phyloP scores from a whole-genome alignment of 257 asterid species.

The Oldenlandia corymbosa region DNA sequence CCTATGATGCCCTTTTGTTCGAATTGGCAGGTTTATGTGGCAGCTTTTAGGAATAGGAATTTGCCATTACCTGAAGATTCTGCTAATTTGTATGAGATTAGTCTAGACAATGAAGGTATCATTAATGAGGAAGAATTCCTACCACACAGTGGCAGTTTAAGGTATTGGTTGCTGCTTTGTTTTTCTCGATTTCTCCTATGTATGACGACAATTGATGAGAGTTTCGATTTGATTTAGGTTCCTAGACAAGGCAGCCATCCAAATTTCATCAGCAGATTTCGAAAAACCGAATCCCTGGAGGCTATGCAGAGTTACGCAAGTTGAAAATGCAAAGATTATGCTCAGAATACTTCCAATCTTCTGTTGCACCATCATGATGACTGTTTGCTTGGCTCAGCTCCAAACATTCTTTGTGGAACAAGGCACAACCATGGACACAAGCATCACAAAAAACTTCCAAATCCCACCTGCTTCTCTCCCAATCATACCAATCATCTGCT shows the following conservation, averaged over 20 bases:
- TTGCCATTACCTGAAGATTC: slow-evolving; percentile 48
- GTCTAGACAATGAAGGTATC: slow-evolving; percentile 41
- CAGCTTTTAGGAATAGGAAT: slow-evolving; percentile 52
- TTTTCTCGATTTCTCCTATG: too few species aligned
- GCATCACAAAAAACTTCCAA: slow-evolving; percentile 36
- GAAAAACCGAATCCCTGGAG: slow-evolving; percentile 43
- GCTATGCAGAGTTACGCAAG: slow-evolving; percentile 75
- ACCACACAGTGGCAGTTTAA: slow-evolving; percentile 45
- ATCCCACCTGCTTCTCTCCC: slow-evolving; percentile 71
- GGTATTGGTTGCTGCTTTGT: slow-evolving; percentile 28
- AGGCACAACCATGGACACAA: slow-evolving; percentile 66
- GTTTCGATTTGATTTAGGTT: slow-evolving; percentile 28
- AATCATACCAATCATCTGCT: slow-evolving; percentile 47
- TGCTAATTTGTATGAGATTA: slow-evolving; percentile 40
- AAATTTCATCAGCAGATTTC: slow-evolving; percentile 20
- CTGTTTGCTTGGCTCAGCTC: slow-evolving; percentile 74
- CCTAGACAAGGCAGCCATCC: slow-evolving; percentile 71
- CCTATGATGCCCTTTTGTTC: neutral
- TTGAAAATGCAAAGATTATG: slow-evolving; percentile 68
- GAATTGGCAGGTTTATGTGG: slow-evolving; percentile 47
- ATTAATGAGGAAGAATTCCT: slow-evolving; percentile 34
- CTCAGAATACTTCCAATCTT: slow-evolving; percentile 57
- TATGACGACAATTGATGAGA: too few species aligned
- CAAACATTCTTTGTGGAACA: slow-evolving; percentile 73
- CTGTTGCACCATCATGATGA: slow-evolving; percentile 68